Base-by-base conservation (phyloP, 768 basidiomycete species). In the Filobasidium wieringae region DNA sequence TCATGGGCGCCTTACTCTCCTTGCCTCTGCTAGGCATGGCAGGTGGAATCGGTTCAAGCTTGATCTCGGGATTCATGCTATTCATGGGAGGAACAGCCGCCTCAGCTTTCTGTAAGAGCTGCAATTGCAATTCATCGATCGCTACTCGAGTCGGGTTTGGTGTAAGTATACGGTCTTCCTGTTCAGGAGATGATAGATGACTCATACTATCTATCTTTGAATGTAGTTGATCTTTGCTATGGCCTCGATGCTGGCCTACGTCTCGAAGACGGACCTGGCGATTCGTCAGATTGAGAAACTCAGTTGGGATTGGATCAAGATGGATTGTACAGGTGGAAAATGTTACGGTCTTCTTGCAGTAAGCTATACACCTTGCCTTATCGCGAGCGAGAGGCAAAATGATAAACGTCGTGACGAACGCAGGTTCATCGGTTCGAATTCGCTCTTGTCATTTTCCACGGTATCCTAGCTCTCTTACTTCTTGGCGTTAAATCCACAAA, bases 91-190 rank as follows among this genome's bases (percentile, higher is more conserved):
- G 67, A 24, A 70, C 63, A n/a, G 66, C 75, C 84, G 91, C 92
- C 3, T 90, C 88, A 33, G 90, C 93, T 82, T 88, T 95, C 77
- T 91, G 84, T 80, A 96, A 95, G 78, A 90, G 87, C 31, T 99
- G 93, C 75, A 97, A 97, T 72, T 99, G 95, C 77, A 96, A 97
- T 72, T 93, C 90, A 8, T 93, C 90, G 0, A 96, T 99, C 65
- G 95, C 95, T 0, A 96, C 92, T 41, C 85, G 92, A 68, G 85
- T 96, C 57, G 92, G 92, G 32, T 95, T 91, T 74, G 90, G 89
- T 15, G 90, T 88, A 71, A 59, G 85, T 72, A 24, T 29, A 8
- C 19, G 14, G 4, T 37, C n/a, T 22, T 19, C 22, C 12, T n/a
- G 6, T 12, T 4, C 26, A 26, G 33, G 12, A 36, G 4, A 5